Evolutionary conservation across 805 yeast genomes (phyloP).

Genomic region (Zygoascus bituminiphila): DNA sequence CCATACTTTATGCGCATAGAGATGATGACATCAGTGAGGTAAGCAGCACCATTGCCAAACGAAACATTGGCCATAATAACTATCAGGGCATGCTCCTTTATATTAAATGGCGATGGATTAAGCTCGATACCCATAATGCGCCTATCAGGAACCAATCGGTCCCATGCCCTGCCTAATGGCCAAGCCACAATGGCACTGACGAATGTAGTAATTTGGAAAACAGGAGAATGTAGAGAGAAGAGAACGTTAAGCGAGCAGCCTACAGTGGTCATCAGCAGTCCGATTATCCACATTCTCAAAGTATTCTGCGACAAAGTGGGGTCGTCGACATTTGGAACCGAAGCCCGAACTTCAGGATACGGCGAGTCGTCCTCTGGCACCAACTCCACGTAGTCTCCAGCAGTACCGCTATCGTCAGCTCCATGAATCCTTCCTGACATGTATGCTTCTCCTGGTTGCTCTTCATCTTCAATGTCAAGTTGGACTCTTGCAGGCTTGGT

Average conservation of each 20-base stretch:
- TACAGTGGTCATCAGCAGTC: conserved; percentile 43
- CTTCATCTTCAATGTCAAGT: background rate
- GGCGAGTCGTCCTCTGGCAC: conserved; percentile 36
- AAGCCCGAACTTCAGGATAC: conserved; percentile 59
- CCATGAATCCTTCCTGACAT: background rate
- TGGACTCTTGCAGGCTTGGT: background rate
- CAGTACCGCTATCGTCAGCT: background rate
- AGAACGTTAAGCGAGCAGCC: conserved; percentile 54
- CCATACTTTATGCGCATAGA: conserved; percentile 45
- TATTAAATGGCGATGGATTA: conserved; percentile 56
- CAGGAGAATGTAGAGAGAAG: conserved; percentile 51
- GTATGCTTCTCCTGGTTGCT: background rate
- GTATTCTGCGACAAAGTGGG: conserved; percentile 43
- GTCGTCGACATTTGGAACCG: conserved; percentile 53
- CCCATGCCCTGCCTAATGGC: conserved; percentile 54
- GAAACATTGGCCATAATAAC: conserved; percentile 45
- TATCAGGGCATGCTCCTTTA: conserved; percentile 55
- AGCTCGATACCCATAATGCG: conserved; percentile 29
- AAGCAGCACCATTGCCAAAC: conserved; percentile 39
- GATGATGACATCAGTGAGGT: conserved; percentile 48
- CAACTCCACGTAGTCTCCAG: conserved; percentile 15
- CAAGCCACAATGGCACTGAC: conserved; percentile 56
- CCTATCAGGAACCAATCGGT: conserved; percentile 29
- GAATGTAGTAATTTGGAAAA: conserved; percentile 42
- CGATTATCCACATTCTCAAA: conserved; percentile 47